phyloP scores from a whole-genome alignment of 2,329 filamentous ascomycete genomes.

The Phyllosticta citribraziliensis region DNA sequence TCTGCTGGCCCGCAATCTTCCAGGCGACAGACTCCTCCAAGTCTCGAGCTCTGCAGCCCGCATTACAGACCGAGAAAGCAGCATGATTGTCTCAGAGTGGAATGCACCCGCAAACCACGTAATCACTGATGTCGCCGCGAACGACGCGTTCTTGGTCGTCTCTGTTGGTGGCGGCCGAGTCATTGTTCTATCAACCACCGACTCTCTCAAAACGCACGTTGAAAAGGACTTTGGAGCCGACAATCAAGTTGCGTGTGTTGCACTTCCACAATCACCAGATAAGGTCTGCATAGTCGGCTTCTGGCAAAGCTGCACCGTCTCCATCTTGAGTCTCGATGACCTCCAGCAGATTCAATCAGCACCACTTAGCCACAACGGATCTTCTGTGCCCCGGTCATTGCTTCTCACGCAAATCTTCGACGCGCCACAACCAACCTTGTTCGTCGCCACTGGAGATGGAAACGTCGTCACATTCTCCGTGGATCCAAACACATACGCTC shows the following conservation, averaged over 20 bases:
- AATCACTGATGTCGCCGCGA: slow-evolving; percentile 73
- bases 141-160: slow-evolving; percentile 58
- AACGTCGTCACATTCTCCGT: slow-evolving; percentile 78
- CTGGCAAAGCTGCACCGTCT: slow-evolving; percentile 74
- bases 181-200: slow-evolving; percentile 54
- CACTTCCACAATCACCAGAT: slow-evolving; percentile 55
- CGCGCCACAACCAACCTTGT: slow-evolving; percentile 61
- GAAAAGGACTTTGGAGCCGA: slow-evolving; percentile 53
- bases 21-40: slow-evolving; percentile 58
- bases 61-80: slow-evolving; percentile 51
- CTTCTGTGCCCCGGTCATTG: slow-evolving; percentile 71
- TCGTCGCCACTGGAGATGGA: slow-evolving; percentile 87
- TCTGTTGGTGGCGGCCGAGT: slow-evolving; percentile 67
- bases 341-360: slow-evolving; percentile 56
- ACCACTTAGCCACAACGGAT: slow-evolving; percentile 41
- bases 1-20: slow-evolving; percentile 57
- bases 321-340: slow-evolving; percentile 58
- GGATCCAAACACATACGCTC: slow-evolving; percentile 46
- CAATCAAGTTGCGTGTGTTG: slow-evolving; percentile 78
- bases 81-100: slow-evolving; percentile 51
- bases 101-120: slow-evolving; percentile 35
- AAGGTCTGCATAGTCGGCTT: slow-evolving; percentile 73
- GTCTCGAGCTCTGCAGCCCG: slow-evolving; percentile 57
- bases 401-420: slow-evolving; percentile 66
- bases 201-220: slow-evolving; percentile 48